phyloP scores from a whole-genome alignment of 306 rosid genomes.

The Citrullus amarus region DNA sequence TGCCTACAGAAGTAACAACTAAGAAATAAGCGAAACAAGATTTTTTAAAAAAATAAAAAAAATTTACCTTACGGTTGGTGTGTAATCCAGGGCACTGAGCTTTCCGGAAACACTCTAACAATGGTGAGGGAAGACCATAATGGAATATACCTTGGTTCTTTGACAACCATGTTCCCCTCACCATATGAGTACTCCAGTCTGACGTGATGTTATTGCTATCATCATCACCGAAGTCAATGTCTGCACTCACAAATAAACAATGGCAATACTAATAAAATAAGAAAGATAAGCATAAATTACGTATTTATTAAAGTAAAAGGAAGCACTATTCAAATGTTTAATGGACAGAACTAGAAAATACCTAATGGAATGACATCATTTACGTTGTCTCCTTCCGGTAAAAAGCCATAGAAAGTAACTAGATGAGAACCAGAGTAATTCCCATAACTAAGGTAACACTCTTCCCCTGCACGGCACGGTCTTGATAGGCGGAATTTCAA shows the following conservation, averaged over 20 bases:
- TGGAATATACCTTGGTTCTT: conserved; percentile 34
- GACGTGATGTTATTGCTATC: conserved; percentile 28
- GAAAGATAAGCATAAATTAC: not conserved
- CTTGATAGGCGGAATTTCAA: conserved; percentile 78
- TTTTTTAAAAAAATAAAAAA: not conserved
- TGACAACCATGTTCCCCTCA: conserved; percentile 76
- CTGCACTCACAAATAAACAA: conserved; percentile 24
- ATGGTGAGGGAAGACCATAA: conserved; percentile 65
- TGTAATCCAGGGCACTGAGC: conserved; percentile 26
- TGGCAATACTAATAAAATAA: not conserved
- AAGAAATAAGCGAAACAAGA: not conserved
- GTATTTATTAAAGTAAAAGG: not conserved
- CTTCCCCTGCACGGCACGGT: conserved; percentile 69
- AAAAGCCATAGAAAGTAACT: conserved; percentile 66
- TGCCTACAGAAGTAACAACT: not conserved
- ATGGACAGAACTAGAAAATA: conserved; percentile 17
- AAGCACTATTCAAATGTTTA: not conserved
- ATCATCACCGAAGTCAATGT: conserved; percentile 29
- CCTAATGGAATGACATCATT: conserved; percentile 69
- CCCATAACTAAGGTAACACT: conserved; percentile 78
- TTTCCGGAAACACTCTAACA: conserved; percentile 57
- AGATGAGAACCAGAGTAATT: conserved; percentile 64
- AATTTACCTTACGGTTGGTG: conserved; percentile 36
- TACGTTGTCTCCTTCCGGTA: conserved; percentile 73
- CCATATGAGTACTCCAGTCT: conserved; percentile 51